Percentiles rank a stretch among this genome's conserved stretches.
Conservation (phyloP, 768 basidiomycete species). For the Nevesoporus exiguus region DNA sequence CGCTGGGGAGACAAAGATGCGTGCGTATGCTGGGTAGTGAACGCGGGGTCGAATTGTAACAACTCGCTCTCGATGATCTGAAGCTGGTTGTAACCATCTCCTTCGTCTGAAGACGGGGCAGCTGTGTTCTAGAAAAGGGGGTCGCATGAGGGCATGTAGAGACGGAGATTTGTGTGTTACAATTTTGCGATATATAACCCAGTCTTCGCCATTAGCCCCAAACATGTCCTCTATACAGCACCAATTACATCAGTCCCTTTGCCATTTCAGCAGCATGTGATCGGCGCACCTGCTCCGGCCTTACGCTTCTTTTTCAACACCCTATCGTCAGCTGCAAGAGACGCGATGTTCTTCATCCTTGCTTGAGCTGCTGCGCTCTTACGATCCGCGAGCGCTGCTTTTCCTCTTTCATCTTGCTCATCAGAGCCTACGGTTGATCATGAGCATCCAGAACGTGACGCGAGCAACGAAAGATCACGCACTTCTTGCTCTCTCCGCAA, state of each 20-base stretch:
- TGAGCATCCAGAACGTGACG: neutral
- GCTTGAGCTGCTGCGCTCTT: constrained; percentile 95
- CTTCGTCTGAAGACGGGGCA: constrained; percentile 80
- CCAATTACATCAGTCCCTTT: constrained; percentile 2
- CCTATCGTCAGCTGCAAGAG: constrained; percentile 82
- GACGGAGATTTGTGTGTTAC: constrained; percentile 40
- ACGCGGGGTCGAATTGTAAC: constrained; percentile 79
- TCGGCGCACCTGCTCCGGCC: constrained; percentile 62
- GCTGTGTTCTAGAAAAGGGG: constrained; percentile 54
- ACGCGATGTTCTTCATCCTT: constrained; percentile 94
- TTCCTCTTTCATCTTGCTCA: constrained; percentile 79
- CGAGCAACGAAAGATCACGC: constrained; percentile 7
- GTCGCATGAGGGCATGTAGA: neutral
- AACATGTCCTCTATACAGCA: constrained; percentile 76
- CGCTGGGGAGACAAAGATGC: constrained; percentile 71
- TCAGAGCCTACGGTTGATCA: constrained; percentile 53
- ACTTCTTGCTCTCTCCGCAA: constrained; percentile 83
- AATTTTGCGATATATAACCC: constrained; percentile 97
- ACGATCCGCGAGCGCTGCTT: constrained; percentile 80
- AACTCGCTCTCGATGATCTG: constrained; percentile 76
- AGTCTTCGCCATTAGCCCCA: constrained; percentile 92
- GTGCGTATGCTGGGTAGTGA: constrained; percentile 79
- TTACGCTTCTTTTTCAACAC: constrained; percentile 84
- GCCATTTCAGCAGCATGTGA: neutral
- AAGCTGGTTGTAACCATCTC: constrained; percentile 74